A percentile compares a stretch with the other conserved stretches of the same genome.
These are phyloP conservation scores for Pestalotiopsis fici DNA, from an alignment of 2,329 filamentous ascomycete genomes.

Conservation along the genomic window DNA sequence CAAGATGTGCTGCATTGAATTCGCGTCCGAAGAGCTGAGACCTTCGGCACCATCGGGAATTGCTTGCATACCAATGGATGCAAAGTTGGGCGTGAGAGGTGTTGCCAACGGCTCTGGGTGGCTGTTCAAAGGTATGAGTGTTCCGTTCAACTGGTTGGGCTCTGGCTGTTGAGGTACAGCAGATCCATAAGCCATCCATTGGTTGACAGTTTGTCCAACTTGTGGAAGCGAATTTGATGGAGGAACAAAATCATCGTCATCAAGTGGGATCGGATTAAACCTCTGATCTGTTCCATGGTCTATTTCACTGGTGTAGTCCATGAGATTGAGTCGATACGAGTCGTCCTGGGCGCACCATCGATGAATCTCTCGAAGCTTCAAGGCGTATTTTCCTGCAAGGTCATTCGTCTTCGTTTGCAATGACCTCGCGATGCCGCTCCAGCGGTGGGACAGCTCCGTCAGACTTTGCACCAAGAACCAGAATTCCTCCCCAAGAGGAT, in stretches of 20 bases:
- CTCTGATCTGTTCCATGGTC: not conserved
- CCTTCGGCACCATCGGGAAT: not conserved
- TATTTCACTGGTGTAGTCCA: conserved; percentile 13
- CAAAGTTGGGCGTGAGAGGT: not conserved
- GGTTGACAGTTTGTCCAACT: not conserved
- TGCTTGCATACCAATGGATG: not conserved
- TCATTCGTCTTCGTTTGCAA: not conserved
- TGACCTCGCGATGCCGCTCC: conserved; percentile 13
- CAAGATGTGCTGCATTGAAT: conserved; percentile 27
- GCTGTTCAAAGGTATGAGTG: not conserved
- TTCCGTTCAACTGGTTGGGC: not conserved
- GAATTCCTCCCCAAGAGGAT: conserved; percentile 8
- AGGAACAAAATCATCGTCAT: not conserved
- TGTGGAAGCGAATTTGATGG: not conserved
- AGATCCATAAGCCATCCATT: not conserved
- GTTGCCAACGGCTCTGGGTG: not conserved
- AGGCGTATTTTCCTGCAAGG: conserved; percentile 22
- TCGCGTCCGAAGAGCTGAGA: conserved; percentile 16
- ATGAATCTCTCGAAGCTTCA: conserved; percentile 17
- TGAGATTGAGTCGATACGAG: conserved; percentile 12
- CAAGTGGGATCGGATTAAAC: too few species aligned
- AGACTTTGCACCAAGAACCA: conserved; percentile 28
- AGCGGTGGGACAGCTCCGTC: conserved; percentile 23
- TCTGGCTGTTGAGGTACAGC: not conserved
- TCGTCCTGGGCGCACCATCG: conserved; percentile 11